Evolutionary conservation across 495 filamentous ascomycete genomes (phyloP).

Genomic region (Penicillium cinerascens): DNA sequence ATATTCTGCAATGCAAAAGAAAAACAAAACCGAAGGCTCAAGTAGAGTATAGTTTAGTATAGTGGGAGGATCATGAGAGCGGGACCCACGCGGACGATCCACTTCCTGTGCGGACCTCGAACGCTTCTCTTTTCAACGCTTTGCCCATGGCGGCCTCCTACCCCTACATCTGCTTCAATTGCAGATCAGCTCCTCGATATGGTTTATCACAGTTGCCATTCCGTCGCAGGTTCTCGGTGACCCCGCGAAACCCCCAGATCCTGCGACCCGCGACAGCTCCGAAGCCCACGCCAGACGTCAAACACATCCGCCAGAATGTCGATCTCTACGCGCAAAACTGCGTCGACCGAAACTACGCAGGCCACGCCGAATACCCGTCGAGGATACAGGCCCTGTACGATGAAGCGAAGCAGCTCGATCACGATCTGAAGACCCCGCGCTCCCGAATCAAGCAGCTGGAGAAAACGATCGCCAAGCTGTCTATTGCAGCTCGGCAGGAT

Average conservation of each 20-base stretch:
- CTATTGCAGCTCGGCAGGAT: conserved; percentile 24
- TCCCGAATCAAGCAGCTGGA: conserved; percentile 42
- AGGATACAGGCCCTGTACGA: conserved; percentile 68
- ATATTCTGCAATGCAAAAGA: background rate
- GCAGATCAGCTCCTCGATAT: conserved; percentile 22
- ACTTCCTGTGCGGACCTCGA: conserved; percentile 5
- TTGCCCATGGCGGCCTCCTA: conserved; percentile 24
- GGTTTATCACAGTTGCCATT: conserved; percentile 6
- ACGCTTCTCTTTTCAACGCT: conserved; percentile 3
- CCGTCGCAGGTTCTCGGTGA: conserved; percentile 32
- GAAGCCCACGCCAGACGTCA: conserved; percentile 75
- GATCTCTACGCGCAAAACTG: conserved; percentile 79
- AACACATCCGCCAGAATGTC: conserved; percentile 80
- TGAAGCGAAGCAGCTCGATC: conserved; percentile 53
- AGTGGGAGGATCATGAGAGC: background rate
- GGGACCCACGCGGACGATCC: conserved; percentile 4
- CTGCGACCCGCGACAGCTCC: conserved; percentile 69
- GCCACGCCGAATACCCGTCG: conserved; percentile 60
- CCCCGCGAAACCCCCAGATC: conserved; percentile 24
- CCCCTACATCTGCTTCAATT: conserved; percentile 39
- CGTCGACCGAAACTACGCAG: conserved; percentile 75
- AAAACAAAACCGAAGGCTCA: background rate
- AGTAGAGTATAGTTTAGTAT: background rate
- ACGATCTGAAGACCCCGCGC: conserved; percentile 35
- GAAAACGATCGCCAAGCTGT: conserved; percentile 37